Conservation (phyloP, 148 eudicot genomes). For the Cornus controversa region DNA sequence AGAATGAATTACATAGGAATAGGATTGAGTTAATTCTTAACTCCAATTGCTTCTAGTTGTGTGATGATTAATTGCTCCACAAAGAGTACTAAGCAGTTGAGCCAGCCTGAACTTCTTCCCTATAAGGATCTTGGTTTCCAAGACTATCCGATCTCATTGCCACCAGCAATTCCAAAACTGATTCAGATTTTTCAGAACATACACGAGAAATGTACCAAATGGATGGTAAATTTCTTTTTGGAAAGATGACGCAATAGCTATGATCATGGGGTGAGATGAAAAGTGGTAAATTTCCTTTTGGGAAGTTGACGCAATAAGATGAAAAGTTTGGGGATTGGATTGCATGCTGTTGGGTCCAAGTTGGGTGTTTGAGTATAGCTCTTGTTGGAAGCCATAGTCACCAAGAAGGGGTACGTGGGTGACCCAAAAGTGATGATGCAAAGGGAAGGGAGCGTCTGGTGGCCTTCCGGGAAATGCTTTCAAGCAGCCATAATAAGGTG, state of each 20-base stretch:
- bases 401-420: slow-evolving; percentile 38
- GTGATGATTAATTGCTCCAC: slow-evolving; percentile 19
- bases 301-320: too few relatives aligned
- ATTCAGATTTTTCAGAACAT: slow-evolving; percentile 27
- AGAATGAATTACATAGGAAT: not conserved
- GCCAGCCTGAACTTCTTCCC: slow-evolving; percentile 15
- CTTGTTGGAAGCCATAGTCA: slow-evolving; percentile 18
- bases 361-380: slow-evolving; percentile 30
- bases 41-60: slow-evolving; percentile 18
- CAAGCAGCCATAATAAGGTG: slow-evolving; percentile 33
- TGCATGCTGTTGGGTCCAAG: slow-evolving; percentile 21
- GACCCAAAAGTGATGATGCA: slow-evolving; percentile 45
- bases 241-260: too few relatives aligned
- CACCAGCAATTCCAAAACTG: slow-evolving; percentile 19
- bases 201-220: slow-evolving; percentile 28
- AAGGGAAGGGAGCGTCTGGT: slow-evolving; percentile 12
- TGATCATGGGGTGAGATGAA: too few relatives aligned
- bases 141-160: not conserved
- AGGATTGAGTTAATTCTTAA: slow-evolving; percentile 12
- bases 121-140: not conserved
- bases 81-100: slow-evolving; percentile 8
- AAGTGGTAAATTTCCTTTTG: too few relatives aligned
- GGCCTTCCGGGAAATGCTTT: slow-evolving; percentile 11
- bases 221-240: slow-evolving; percentile 14
- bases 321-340: slow-evolving; percentile 17